Base-by-base conservation (phyloP, 345 rosid genomes). In the Acer yangbiense region DNA sequence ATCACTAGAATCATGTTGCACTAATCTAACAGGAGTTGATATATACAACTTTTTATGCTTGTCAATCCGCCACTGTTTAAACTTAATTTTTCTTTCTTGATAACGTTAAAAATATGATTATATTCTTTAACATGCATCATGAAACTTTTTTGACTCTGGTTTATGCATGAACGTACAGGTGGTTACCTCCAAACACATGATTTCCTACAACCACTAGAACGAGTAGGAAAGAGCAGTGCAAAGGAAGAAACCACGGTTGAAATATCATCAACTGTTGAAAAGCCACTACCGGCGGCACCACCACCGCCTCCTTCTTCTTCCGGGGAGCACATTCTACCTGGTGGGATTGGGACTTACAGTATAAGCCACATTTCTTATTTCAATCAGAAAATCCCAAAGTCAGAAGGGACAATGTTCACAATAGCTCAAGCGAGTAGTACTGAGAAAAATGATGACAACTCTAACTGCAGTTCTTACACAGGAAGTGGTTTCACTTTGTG, bases 321-420 rank as follows among this genome's bases (percentile, higher is more conserved):
- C 10, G 77, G 65, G 85, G 93, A 89, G 68, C 94, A 89, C 72
- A 75, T 87, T 46, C 99, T 94, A 21, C 97, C 97, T 2, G 99
- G 98, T 74, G 99, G 99, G 69, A 92, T 94, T 39, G 99, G 97
- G 72, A 91, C 99, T 39, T 92, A 92, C 83, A 94, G 88, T 21
- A 90, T 93, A 46, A 92, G 95, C 78, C 97, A 91, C 52, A 76
- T 88, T 65, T 90, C 98, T 5, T 86, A 82, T 71, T 88, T 87
- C 78, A 89, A 82, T 76, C 92, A 88, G 21, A 82, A 82, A 73
- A 69, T 85, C 79, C 94, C 93, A 25, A 91, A 94, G 83, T 85
- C 99, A 12, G 98, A 94, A 79, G 91, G 86, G 63, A 55, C 89
- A 8, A 48, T 86, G n/a, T 86, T 87, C 61, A 41, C 78, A 0